Base-by-base conservation (phyloP, 2,329 filamentous ascomycete species). In the Aureobasidium leucospermi region DNA sequence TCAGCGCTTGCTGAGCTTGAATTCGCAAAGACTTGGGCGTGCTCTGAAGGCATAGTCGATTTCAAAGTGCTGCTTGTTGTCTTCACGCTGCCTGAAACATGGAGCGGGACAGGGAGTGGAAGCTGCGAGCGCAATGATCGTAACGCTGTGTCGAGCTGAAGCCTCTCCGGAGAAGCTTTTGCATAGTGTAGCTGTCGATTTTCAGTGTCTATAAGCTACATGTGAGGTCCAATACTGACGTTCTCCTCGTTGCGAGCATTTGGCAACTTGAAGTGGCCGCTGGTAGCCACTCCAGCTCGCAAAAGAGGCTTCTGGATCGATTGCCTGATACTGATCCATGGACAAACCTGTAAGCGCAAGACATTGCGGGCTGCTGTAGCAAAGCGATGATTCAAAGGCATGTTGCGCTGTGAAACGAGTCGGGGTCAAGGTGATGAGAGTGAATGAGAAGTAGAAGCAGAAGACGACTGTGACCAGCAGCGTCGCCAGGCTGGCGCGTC, bases 171-270 rank as follows among this genome's bases (percentile, higher is more conserved):
- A 19, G 51, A 55, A 8, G n/a, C 16, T 13, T 55, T 55, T 19
- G 38, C 51, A 34, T 55, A 55, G 5, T 55, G 51, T 8, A 55
- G 38, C 39, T 42, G 16, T 36, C 5, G 39, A 42, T 13, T n/a
- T 13, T 42, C 39, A 42, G 39, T 23, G 23, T 23, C 39, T 13
- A n/a, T 36, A 13, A 13, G 8, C 13, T 42, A n/a, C 39, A 13
- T 19, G 39, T 9, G 15, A 43, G 29, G 45, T 16, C 9, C 38
- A 10, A 11, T 6, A 28, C 56, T 49, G 15, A 59, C 56, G 34
- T 61, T 61, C 16, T 49, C 46, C 38, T 61, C 59, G 36, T 61
- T 61, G 36, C 41, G 55, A 28, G 52, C 51, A 15, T 51, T 51
- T 11, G 59, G 59, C 13, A 61, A 28, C 16, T 32, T 48, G 43